Evolutionary conservation across 2,329 filamentous ascomycete genomes (phyloP), one percentile per base, ranked within the genome.

Genomic region (Curvularia spicifera): DNA sequence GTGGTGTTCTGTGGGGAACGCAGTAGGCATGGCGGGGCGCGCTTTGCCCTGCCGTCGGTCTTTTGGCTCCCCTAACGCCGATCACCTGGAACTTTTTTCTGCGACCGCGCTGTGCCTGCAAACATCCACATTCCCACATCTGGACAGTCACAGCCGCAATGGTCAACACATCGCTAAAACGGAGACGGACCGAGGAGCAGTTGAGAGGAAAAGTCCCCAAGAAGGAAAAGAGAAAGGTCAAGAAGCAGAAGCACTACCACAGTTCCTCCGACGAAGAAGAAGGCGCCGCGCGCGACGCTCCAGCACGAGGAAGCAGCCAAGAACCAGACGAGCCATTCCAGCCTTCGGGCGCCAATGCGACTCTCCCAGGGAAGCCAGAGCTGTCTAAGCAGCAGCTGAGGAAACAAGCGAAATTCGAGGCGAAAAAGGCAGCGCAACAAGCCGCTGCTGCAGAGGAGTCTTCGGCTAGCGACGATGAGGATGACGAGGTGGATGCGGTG

Each of bases 191-290:
- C 26, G 83, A 86, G 56, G 85, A 89, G 53, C 83, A 83, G 51
- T 81, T 85, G 75, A 80, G 82, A 51, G 83, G 82, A 45, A 83
- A 83, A 67, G 79, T 79, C 49, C 79, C 81, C 26, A 82, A 82
- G 71, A 78, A 78, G 66, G 80, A 82, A 31, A 80, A 81, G 61
- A 85, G 85, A 74, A 86, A 86, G 68, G 82, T 86, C 72, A 87
- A 85, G 75, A 87, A 87, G 74, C 86, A 89, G 73, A 78, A 78
- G 64, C 78, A 81, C 57, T 89, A 90, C 78, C 83, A 89, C 82
- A 88, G 85, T 71, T 88, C 85, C 31, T 84, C 84, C 57, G 85
- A 87, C 57, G 85, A 87, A 44, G 84, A 86, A 55, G 68, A 71
- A 54, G 68, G 65, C 50, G 67, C 63, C 61, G 68, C 73, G 28